These are phyloP conservation scores for Chlorencoelia australis DNA, from an alignment of 2,329 filamentous ascomycete genomes.

Conservation along the genomic window DNA sequence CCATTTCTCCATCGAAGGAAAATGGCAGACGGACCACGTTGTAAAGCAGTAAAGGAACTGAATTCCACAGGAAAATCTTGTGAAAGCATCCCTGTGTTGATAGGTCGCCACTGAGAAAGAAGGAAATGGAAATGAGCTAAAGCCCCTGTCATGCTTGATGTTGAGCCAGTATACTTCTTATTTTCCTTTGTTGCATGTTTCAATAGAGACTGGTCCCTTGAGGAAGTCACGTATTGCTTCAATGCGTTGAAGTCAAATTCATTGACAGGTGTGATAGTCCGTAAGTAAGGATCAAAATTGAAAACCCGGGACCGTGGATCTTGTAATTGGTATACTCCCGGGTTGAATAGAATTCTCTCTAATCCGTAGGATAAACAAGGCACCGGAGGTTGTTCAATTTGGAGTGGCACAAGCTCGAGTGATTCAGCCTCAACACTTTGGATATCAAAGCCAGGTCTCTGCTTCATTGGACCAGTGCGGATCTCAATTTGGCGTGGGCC, in stretches of 20 bases:
- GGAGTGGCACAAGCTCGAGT: constrained; percentile 21
- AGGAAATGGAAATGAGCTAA: constrained; percentile 89
- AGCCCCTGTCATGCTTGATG: constrained; percentile 87
- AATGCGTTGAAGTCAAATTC: constrained; percentile 90
- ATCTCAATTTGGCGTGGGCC: too few relatives aligned
- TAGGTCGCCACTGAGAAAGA: constrained; percentile 69
- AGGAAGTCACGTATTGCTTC: constrained; percentile 84
- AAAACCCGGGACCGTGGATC: constrained; percentile 80
- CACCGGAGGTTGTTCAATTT: constrained; percentile 21
- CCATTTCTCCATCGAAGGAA: constrained; percentile 79
- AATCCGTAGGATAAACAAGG: constrained; percentile 26
- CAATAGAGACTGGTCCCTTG: constrained; percentile 66
- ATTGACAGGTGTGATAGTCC: constrained; percentile 81
- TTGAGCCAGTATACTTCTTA: constrained; percentile 86
- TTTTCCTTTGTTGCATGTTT: constrained; percentile 52
- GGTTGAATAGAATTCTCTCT: constrained; percentile 74
- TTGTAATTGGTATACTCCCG: constrained; percentile 83
- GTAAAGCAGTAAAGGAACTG: constrained; percentile 61
- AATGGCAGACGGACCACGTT: constrained; percentile 63
- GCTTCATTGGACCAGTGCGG: constrained; percentile 3
- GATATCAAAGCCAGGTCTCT: constrained; percentile 14
- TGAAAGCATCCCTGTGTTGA: constrained; percentile 60
- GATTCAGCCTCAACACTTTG: constrained; percentile 19
- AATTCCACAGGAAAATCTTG: constrained; percentile 52
- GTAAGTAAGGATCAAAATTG: constrained; percentile 94